Conservation (phyloP, 2,329 filamentous ascomycete species). For the Emmonsiellopsis sp. region DNA sequence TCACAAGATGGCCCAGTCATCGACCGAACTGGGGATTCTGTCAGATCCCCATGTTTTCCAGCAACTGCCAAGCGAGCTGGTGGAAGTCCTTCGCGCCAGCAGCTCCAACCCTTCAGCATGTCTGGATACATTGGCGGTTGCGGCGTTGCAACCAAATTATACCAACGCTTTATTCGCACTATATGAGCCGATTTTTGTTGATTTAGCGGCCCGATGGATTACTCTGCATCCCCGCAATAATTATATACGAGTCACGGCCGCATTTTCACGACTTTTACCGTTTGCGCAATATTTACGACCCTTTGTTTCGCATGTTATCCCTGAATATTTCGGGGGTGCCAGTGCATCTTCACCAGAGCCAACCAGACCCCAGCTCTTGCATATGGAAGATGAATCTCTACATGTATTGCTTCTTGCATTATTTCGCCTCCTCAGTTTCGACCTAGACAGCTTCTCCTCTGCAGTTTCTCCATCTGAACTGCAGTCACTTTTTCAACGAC, state of each 20-base stretch:
- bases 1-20: conserved; percentile 29
- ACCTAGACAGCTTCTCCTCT: conserved; percentile 57
- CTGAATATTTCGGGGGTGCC: conserved; percentile 24
- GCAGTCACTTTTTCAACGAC: conserved; percentile 56
- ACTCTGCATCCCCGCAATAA: conserved; percentile 23
- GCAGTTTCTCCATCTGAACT: conserved; percentile 59
- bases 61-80: conserved; percentile 61
- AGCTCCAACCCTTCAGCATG: conserved; percentile 53
- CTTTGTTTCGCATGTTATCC: conserved; percentile 51
- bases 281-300: conserved; percentile 71
- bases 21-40: conserved; percentile 43
- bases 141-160: conserved; percentile 58
- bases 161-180: conserved; percentile 52
- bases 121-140: conserved; percentile 60
- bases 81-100: conserved; percentile 56
- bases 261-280: conserved; percentile 71
- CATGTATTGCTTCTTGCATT: conserved; percentile 53
- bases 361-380: conserved; percentile 20
- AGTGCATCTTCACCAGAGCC: conserved; percentile 24
- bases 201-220: conserved; percentile 75
- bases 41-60: conserved; percentile 43
- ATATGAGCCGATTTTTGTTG: conserved; percentile 68
- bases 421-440: conserved; percentile 72
- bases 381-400: conserved; percentile 31
- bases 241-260: conserved; percentile 47